Percentiles rank a stretch among this genome's conserved stretches.
Evolutionary conservation across 495 filamentous ascomycete genomes (phyloP).

Genomic region (Xylaria flabelliformis): DNA sequence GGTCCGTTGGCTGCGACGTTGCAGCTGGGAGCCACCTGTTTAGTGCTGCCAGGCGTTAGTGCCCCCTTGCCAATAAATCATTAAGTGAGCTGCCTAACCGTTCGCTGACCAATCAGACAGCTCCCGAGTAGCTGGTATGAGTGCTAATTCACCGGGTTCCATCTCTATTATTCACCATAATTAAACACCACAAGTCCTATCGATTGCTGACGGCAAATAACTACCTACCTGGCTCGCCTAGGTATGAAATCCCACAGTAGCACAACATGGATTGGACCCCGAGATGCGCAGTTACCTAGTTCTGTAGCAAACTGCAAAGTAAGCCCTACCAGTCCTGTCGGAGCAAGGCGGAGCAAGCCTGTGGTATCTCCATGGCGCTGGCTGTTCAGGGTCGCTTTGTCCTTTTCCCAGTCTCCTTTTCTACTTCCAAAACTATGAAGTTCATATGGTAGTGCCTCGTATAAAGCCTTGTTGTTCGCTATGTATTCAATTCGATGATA

Average conservation of each 20-base stretch:
- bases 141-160: not conserved
- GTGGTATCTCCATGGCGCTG: not conserved
- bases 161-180: not conserved
- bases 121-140: conserved; percentile 12
- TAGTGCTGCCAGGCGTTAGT: not conserved
- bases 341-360: not conserved
- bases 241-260: not conserved
- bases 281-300: not conserved
- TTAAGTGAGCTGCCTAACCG: not conserved
- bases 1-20: not conserved
- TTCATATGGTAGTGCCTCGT: not conserved
- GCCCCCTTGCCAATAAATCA: not conserved
- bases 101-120: conserved; percentile 4
- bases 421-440: not conserved
- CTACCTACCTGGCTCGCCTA: not conserved
- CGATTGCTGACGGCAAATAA: not conserved
- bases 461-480: not conserved
- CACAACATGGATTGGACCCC: not conserved
- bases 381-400: not conserved
- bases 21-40: conserved; percentile 22
- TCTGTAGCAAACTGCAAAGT: not conserved
- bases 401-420: not conserved
- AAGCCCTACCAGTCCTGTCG: not conserved
- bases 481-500: not conserved
- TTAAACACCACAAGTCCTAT: conserved; percentile 2